Conservation (phyloP, 768 basidiomycete species). For the Lepiota venenata region DNA sequence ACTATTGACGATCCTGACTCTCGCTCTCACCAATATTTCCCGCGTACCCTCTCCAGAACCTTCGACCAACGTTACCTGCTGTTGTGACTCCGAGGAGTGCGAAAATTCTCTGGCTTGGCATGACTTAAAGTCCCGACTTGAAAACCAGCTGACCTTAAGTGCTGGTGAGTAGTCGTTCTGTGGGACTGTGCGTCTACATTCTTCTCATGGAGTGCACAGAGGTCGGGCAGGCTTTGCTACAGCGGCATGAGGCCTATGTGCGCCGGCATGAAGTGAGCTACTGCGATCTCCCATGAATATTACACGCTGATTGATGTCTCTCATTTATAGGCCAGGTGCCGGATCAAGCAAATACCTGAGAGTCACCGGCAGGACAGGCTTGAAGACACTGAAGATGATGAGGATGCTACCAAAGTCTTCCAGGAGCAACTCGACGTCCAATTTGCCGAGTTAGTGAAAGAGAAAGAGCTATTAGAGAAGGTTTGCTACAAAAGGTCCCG, state of each 20-base stretch:
- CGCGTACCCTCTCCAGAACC: conserved; percentile 74
- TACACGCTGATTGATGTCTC: background rate
- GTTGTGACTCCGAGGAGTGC: conserved; percentile 65
- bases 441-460: conserved; percentile 39
- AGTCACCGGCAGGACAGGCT: conserved; percentile 15
- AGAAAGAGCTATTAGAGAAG: conserved; percentile 63
- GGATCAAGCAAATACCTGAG: conserved; percentile 18
- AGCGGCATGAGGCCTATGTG: conserved; percentile 84
- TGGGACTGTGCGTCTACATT: background rate
- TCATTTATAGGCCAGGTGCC: conserved; percentile 16
- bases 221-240: conserved; percentile 85
- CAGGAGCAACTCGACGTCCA: conserved; percentile 29
- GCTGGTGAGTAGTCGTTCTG: conserved; percentile 60
- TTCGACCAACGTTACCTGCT: conserved; percentile 48
- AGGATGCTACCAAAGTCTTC: conserved; percentile 20
- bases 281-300: background rate
- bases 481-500: conserved; percentile 24
- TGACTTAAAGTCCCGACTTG: conserved; percentile 63
- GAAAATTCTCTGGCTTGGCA: conserved; percentile 63
- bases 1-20: conserved; percentile 81
- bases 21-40: conserved; percentile 69
- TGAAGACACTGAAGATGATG: conserved; percentile 10
- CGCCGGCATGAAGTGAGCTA: conserved; percentile 60
- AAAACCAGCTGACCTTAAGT: conserved; percentile 76
- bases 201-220: conserved; percentile 39